phyloP scores from a whole-genome alignment of 768 basidiomycete genomes.

The Kwoniella mangroviensis region DNA sequence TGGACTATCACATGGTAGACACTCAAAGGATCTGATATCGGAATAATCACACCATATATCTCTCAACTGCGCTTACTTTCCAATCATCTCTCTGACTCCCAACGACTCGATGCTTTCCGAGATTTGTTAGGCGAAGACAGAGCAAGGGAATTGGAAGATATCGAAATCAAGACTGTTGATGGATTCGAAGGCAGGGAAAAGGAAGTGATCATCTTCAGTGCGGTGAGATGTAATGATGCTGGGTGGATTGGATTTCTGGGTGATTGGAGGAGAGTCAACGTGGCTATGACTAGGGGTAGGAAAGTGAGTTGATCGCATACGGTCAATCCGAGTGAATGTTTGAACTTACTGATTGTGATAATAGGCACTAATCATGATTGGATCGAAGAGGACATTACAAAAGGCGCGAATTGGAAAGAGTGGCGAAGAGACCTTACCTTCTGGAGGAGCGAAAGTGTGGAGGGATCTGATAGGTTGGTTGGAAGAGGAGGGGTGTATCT shows the following conservation, averaged over 20 bases:
- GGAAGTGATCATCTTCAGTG: constrained; percentile 88
- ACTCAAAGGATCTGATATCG: constrained; percentile 76
- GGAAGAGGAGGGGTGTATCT: constrained; percentile 23
- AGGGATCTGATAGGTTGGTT: constrained; percentile 35
- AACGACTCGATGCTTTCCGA: constrained; percentile 64
- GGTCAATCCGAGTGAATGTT: background rate
- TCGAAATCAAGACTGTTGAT: constrained; percentile 92
- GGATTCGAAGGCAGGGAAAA: constrained; percentile 95
- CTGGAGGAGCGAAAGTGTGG: constrained; percentile 38
- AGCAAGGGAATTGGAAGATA: constrained; percentile 66
- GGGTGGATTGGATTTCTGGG: constrained; percentile 88
- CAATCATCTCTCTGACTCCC: constrained; percentile 64
- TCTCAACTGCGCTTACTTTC: constrained; percentile 80
- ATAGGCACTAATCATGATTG: constrained; percentile 50
- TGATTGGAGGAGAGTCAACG: constrained; percentile 82
- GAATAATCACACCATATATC: constrained; percentile 88
- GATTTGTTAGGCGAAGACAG: constrained; percentile 70
- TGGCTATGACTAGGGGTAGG: constrained; percentile 86
- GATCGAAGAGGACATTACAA: constrained; percentile 41
- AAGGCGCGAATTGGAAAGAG: constrained; percentile 27
- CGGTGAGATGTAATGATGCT: constrained; percentile 76
- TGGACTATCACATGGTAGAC: constrained; percentile 55
- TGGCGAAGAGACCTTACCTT: constrained; percentile 20
- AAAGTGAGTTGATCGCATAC: constrained; percentile 57
- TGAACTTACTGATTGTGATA: background rate